A percentile compares a stretch with the other conserved stretches of the same genome.
These are phyloP conservation scores for Cenchrus fungigraminus DNA, from an alignment of 176 grass and related monocot genomes.

Conservation along the genomic window DNA sequence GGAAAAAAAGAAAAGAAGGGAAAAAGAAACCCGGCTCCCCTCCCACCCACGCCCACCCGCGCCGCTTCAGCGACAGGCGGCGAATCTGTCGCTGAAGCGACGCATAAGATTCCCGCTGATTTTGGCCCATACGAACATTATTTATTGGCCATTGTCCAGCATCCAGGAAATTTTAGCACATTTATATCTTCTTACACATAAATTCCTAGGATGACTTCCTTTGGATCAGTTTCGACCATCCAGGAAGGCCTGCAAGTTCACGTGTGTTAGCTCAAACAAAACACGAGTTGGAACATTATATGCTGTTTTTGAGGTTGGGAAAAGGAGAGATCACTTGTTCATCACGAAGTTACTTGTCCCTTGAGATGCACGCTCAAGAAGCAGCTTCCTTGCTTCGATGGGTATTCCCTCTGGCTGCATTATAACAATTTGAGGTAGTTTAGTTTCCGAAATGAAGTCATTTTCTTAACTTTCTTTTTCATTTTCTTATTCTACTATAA, in stretches of 20 bases:
- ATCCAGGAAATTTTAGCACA: background rate
- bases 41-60: too few relatives aligned
- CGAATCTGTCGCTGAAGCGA: too few relatives aligned
- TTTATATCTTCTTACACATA: conserved; percentile 53
- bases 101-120: too few relatives aligned
- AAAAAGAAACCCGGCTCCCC: too few relatives aligned
- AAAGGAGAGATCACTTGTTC: conserved; percentile 39
- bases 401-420: conserved; percentile 82
- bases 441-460: background rate
- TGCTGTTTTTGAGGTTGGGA: background rate
- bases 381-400: background rate
- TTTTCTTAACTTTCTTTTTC: background rate
- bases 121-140: background rate
- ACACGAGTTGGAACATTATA: background rate
- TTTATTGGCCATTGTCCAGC: background rate
- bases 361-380: too few relatives aligned
- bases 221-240: conserved; percentile 87
- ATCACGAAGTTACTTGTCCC: background rate
- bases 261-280: conserved; percentile 7
- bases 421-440: background rate
- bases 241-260: conserved; percentile 72
- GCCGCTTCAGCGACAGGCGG: too few relatives aligned
- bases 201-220: conserved; percentile 83
- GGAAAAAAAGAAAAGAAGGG: too few relatives aligned
- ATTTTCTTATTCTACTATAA: background rate